Evolutionary conservation across 2,329 filamentous ascomycete species (phyloP).

Genomic region (Pseudopyrenochaeta lycopersici): DNA sequence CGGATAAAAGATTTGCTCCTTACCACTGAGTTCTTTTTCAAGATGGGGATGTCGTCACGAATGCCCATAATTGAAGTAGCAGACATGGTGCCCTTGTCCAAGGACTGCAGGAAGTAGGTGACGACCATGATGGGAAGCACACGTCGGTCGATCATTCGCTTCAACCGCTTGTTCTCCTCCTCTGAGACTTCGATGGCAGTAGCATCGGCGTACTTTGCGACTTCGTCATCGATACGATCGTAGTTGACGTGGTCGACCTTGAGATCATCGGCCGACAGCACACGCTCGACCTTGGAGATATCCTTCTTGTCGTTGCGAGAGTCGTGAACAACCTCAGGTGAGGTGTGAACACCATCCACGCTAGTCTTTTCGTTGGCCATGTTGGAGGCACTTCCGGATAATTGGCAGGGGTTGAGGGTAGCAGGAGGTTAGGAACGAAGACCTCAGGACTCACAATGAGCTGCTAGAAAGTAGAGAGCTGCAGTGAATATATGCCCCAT

Average conservation of each 20-base stretch:
- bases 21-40: conserved; percentile 38
- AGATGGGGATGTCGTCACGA: conserved; percentile 48
- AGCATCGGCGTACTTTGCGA: conserved; percentile 72
- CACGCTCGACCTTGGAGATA: conserved; percentile 59
- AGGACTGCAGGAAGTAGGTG: conserved; percentile 74
- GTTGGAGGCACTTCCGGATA: conserved; percentile 18
- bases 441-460: conserved; percentile 26
- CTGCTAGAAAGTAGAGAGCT: conserved; percentile 21
- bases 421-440: conserved; percentile 13
- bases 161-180: conserved; percentile 69
- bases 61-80: conserved; percentile 72
- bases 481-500: conserved; percentile 32
- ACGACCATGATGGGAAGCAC: conserved; percentile 75
- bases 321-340: conserved; percentile 25
- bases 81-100: conserved; percentile 73
- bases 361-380: conserved; percentile 29
- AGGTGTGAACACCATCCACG: conserved; percentile 22
- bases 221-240: conserved; percentile 71
- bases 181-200: conserved; percentile 64
- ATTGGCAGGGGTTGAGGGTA: conserved; percentile 18
- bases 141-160: conserved; percentile 71
- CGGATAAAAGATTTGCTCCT: conserved; percentile 7
- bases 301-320: conserved; percentile 35
- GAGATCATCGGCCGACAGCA: conserved; percentile 55
- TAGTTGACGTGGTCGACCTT: conserved; percentile 66